Evolutionary conservation across 1,284 basidiomycete species (phyloP).

Genomic region (Puccinia hordei): DNA sequence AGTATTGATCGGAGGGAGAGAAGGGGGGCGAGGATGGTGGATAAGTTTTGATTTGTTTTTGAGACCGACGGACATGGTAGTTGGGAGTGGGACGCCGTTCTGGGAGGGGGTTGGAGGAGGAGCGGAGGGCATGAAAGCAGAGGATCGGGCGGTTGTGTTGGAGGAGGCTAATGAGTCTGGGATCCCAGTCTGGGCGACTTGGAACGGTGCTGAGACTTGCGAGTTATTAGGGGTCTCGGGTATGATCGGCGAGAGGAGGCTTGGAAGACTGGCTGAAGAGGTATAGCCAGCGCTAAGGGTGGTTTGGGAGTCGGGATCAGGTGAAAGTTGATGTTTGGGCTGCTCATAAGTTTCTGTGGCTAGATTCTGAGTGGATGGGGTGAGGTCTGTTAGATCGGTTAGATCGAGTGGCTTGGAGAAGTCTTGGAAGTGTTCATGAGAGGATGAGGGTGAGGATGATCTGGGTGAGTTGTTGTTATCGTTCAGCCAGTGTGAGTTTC

Average conservation of each 20-base stretch:
- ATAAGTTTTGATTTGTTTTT: background rate
- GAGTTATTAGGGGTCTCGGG: constrained; percentile 46
- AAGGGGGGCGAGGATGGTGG: background rate
- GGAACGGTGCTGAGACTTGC: constrained; percentile 17
- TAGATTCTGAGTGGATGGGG: no score
- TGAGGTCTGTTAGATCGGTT: no score
- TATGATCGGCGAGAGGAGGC: constrained; percentile 32
- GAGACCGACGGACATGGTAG: constrained; percentile 32
- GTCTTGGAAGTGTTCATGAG: background rate
- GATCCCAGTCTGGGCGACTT: background rate
- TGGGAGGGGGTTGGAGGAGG: constrained; percentile 34
- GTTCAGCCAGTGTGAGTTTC: background rate
- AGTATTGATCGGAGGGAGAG: background rate
- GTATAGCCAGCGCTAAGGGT: background rate
- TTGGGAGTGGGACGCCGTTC: constrained; percentile 28
- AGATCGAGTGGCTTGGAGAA: background rate
- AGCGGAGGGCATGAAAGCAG: constrained; percentile 23
- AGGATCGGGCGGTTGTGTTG: background rate
- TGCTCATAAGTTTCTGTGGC: background rate
- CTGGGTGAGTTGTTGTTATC: background rate
- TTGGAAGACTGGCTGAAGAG: constrained; percentile 2
- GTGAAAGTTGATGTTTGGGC: background rate
- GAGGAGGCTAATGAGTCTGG: constrained; percentile 19
- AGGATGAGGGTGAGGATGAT: background rate
- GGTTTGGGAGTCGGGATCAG: background rate